Percentiles rank a stretch among this genome's conserved stretches.
phyloP scores from a whole-genome alignment of 768 basidiomycete species.

The Xerocomellus amylosporus region DNA sequence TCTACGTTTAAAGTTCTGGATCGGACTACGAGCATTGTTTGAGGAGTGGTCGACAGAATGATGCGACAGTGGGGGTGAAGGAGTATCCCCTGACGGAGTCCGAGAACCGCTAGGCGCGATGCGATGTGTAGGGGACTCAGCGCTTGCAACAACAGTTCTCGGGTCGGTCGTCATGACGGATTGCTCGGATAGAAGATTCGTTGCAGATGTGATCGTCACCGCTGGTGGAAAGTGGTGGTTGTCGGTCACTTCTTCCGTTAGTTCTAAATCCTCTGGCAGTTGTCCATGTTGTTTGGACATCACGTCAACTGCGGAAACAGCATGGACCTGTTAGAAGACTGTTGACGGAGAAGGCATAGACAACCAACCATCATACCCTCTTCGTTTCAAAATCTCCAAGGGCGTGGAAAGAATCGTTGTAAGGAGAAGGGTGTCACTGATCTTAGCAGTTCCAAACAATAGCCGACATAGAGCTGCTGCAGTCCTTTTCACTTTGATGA shows the following conservation, averaged over 20 bases:
- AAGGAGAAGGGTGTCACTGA: slow-evolving; percentile 61
- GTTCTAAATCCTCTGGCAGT: not conserved
- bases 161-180: not conserved
- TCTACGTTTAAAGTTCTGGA: not conserved
- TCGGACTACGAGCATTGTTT: not conserved
- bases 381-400: slow-evolving; percentile 34
- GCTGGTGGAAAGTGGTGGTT: slow-evolving; percentile 36
- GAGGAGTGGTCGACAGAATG: not conserved
- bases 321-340: slow-evolving; percentile 24
- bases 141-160: slow-evolving; percentile 45
- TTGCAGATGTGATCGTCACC: not conserved
- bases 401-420: slow-evolving; percentile 79
- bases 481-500: slow-evolving; percentile 46
- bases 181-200: not conserved
- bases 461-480: slow-evolving; percentile 75
- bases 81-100: not conserved
- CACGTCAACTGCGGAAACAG: slow-evolving; percentile 49
- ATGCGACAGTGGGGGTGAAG: not conserved
- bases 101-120: too few relatives aligned
- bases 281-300: not conserved
- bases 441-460: slow-evolving; percentile 69
- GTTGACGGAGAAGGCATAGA: not conserved
- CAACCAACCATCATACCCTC: not conserved
- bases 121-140: not conserved
- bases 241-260: slow-evolving; percentile 54